Evolutionary conservation across 306 rosid species (phyloP), one percentile per base, ranked within the genome.

Genomic region (Adenanthera pavonina): DNA sequence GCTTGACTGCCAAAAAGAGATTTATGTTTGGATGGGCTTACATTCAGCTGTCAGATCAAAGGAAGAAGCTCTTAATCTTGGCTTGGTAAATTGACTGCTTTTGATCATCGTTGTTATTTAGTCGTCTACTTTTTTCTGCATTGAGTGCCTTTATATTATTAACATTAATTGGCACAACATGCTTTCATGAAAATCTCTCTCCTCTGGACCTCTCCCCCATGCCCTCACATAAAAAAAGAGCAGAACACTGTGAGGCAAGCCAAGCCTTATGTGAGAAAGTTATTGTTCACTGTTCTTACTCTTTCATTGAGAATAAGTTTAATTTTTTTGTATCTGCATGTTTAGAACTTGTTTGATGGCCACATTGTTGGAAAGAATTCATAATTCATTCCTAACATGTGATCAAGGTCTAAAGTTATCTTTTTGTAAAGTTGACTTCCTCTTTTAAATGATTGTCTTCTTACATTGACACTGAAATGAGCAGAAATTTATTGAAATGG

Each of bases 11-110:
- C 92, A 90, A 86, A 87, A 77, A 67, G 99, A 95, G 91, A 82
- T 95, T 81, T 90, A 91, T 87, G 89, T 95, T 79, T 95, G 99
- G 99, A 78, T 91, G 70, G 99, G 99, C 80, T 78, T 89, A 78
- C 97, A 86, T 71, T 93, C 99, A 54, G 84, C 52, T 53, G 90
- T 89, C 78, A 90, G 67, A 75, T 89, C 95, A 78, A 93, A 95
- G 88, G 89, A 90, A 81, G 92, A 95, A 89, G 99, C 97, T 65
- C 88, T 95, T 83, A 82, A 41, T 74, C 92, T 90, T 79, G 97
- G 93, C 82, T 81, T 82, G 95, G 99, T 95, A 86, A 80, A 49
- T 69, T 51, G 34, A 77, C 75, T 57, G 17, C 68, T 70, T 70
- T 74, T 53, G 30, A 17, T 68, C 30, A 48, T 3, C 15, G 33